Base-by-base conservation (phyloP, 1,284 basidiomycete species). In the Cryptococcus deneoformans region DNA sequence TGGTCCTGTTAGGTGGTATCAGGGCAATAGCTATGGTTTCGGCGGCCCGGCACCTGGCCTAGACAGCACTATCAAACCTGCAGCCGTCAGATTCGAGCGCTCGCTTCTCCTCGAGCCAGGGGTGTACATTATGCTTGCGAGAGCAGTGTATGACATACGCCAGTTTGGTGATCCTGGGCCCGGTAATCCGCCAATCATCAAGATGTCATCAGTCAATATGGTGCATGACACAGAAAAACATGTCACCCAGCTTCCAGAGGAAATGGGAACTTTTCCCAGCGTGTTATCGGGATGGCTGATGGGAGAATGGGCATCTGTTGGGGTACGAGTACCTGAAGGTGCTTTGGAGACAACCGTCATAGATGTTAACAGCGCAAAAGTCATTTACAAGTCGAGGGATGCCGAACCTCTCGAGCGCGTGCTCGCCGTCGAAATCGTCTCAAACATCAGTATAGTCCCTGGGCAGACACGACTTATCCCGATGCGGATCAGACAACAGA, bases 21-120 rank as follows among this genome's bases (percentile, higher is more conserved):
- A 59, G 7, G 76, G 72, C 10, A 76, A 78, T 57, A 58, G 77
- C 6, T 78, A 78, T 59, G 64, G 59, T 5, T 76, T 69, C 49
- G 56, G 56, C 2, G 37, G 58, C n/a, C n/a, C n/a, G 34, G 16
- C 49, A 38, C 3, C 44, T 42, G 47, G 45, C 16, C 46, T 20
- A 16, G 40, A 58, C 45, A 34, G 48, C 35, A 29, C 29, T 16
- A 46, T 11, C 6, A 24, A 42, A 5, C 20, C 16, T 14, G 54
- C 58, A 3, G 72, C 72, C 2, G 29, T 5, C 29, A 66, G 66
- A 47, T 66, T 71, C 51, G 70, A 72, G 10, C 45, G 69, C n/a
- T 54, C 57, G 0, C 35, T 77, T 29, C 10, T 49, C 0, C 56
- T 77, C 2, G 11, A 7, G 1, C 64, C 72, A 0, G 75, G 75